Evolutionary conservation across 2,329 filamentous ascomycete genomes (phyloP).

Genomic region (Aplosporella prunicola): DNA sequence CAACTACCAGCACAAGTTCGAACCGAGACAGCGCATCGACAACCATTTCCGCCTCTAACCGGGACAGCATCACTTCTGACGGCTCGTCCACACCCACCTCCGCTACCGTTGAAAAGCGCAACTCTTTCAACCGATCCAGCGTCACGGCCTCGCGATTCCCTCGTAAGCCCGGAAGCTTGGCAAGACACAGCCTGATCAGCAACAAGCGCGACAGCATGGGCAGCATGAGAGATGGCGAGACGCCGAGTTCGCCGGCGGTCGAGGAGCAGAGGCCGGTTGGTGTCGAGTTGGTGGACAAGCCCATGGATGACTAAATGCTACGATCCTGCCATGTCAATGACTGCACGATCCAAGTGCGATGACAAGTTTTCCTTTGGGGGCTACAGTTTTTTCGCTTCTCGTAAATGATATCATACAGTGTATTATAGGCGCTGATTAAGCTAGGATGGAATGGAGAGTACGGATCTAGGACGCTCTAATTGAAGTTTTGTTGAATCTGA

Average conservation of each 20-base stretch:
- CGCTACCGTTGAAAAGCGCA: constrained; percentile 48
- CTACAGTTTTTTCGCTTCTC: too few relatives aligned
- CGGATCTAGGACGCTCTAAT: too few relatives aligned
- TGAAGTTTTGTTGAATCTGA: too few relatives aligned
- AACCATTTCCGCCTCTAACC: constrained; percentile 12
- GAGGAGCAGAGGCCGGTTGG: constrained; percentile 35
- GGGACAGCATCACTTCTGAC: constrained; percentile 9
- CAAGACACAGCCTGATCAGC: constrained; percentile 29
- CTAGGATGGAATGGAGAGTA: too few relatives aligned
- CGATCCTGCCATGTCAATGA: too few relatives aligned
- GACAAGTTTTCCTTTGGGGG: too few relatives aligned
- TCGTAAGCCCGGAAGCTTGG: constrained; percentile 41
- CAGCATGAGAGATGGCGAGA: constrained; percentile 18
- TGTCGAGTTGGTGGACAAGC: constrained; percentile 62
- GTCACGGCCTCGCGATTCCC: constrained; percentile 34
- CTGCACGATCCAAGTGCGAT: too few relatives aligned
- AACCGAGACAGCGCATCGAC: constrained; percentile 10
- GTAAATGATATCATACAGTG: too few relatives aligned
- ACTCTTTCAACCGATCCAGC: constrained; percentile 50
- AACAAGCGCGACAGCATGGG: constrained; percentile 22
- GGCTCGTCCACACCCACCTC: constrained; percentile 17
- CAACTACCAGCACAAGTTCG: constrained; percentile 12
- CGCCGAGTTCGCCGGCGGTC: constrained; percentile 32
- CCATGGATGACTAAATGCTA: constrained; percentile 72
- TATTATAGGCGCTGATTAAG: too few relatives aligned